A percentile compares a stretch with the other conserved stretches of the same genome.
These are phyloP conservation scores for Kregervanrija pseudodelftensis DNA, from an alignment of 805 yeast genomes.

Conservation along the genomic window DNA sequence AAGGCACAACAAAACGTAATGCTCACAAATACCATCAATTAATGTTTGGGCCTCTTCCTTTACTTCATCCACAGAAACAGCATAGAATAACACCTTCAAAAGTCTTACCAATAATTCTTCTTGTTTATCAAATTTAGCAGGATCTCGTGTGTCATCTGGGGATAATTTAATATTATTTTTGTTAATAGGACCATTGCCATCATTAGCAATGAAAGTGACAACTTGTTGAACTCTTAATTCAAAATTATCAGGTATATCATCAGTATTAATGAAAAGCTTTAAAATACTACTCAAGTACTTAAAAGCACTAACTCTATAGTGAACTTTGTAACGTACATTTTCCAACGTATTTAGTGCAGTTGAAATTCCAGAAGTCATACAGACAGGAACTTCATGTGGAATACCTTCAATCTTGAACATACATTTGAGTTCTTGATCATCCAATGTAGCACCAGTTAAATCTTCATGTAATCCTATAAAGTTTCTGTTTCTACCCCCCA, in stretches of 20 bases:
- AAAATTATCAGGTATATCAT: slow-evolving; percentile 40
- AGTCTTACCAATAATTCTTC: slow-evolving; percentile 60
- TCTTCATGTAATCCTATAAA: slow-evolving; percentile 73
- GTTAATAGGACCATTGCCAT: slow-evolving; percentile 19
- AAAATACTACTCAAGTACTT: slow-evolving; percentile 60
- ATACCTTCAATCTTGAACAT: slow-evolving; percentile 67
- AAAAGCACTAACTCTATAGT: slow-evolving; percentile 74
- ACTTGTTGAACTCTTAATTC: slow-evolving; percentile 41
- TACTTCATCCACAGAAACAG: slow-evolving; percentile 69
- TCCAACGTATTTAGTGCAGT: slow-evolving; percentile 72
- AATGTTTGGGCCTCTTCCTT: slow-evolving; percentile 58
- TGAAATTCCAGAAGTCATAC: slow-evolving; percentile 75
- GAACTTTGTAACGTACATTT: slow-evolving; percentile 53
- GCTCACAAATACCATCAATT: slow-evolving; percentile 64
- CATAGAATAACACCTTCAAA: slow-evolving; percentile 63
- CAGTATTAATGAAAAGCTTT: slow-evolving; percentile 57
- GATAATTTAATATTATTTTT: slow-evolving; percentile 20
- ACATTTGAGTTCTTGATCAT: slow-evolving; percentile 64
- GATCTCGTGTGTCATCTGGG: slow-evolving; percentile 39
- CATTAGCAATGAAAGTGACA: slow-evolving; percentile 35
- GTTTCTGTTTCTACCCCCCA: slow-evolving; percentile 92
- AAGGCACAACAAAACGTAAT: slow-evolving; percentile 70
- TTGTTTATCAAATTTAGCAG: slow-evolving; percentile 45
- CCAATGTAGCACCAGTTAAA: slow-evolving; percentile 42
- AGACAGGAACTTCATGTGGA: slow-evolving; percentile 52